Conservation (phyloP, 768 basidiomycete genomes). For the Lactarius sanguifluus region DNA sequence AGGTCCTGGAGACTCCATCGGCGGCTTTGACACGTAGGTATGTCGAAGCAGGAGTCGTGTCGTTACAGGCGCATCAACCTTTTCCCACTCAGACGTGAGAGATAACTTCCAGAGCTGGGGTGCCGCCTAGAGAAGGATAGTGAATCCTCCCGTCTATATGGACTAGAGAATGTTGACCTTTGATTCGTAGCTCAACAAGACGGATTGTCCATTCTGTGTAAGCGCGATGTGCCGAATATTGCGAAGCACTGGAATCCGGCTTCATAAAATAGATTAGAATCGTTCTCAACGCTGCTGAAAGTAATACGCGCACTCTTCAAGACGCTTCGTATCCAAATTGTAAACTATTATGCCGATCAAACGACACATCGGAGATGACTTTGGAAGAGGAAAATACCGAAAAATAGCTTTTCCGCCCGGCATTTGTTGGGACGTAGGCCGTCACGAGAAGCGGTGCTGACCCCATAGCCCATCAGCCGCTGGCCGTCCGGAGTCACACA, state of each 20-base stretch:
- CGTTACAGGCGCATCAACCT: conserved; percentile 37
- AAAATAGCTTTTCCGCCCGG: too few relatives aligned
- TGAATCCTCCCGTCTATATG: background rate
- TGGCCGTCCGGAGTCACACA: too few relatives aligned
- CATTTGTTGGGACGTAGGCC: too few relatives aligned
- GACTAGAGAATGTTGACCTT: conserved; percentile 58
- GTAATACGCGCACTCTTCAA: background rate
- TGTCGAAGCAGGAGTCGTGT: conserved; percentile 49
- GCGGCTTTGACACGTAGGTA: conserved; percentile 67
- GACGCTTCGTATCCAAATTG: background rate
- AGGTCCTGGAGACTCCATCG: conserved; percentile 74
- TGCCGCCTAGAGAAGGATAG: background rate
- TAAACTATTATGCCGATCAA: background rate
- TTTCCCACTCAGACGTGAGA: conserved; percentile 37
- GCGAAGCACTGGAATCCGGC: conserved; percentile 70
- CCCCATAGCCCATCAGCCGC: too few relatives aligned
- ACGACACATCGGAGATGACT: background rate
- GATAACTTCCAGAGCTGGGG: too few relatives aligned
- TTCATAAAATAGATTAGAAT: conserved; percentile 33
- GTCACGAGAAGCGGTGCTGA: too few relatives aligned
- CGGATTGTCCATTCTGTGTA: conserved; percentile 56
- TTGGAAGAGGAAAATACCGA: too few relatives aligned
- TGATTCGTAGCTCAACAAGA: conserved; percentile 44
- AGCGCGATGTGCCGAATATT: conserved; percentile 72
- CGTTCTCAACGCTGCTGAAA: conserved; percentile 3